Evolutionary conservation across 2,329 filamentous ascomycete species (phyloP).

Genomic region (Venturia carpophila): DNA sequence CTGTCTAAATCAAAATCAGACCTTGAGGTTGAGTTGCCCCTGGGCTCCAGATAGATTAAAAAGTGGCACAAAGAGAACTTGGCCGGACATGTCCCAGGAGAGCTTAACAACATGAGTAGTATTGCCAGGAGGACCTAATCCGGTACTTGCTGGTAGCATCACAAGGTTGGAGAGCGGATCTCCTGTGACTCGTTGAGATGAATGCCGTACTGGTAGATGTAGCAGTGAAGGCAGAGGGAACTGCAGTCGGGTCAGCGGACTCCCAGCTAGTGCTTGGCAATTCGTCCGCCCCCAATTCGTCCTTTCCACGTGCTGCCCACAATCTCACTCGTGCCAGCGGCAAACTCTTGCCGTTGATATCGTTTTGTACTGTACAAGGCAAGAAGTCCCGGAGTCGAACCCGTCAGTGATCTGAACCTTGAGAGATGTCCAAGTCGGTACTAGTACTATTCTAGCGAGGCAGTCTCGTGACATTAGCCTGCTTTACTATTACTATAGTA

Average conservation of each 20-base stretch:
- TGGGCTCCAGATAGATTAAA: slow-evolving; percentile 1
- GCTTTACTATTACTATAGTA: too few species aligned
- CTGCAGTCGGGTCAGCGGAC: background rate
- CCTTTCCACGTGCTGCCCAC: background rate
- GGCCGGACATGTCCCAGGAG: background rate
- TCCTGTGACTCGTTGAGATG: background rate
- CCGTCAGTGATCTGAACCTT: too few species aligned
- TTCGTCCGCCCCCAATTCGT: background rate
- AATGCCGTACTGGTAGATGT: background rate
- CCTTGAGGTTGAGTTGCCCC: background rate
- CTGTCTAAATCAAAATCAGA: slow-evolving; percentile 1
- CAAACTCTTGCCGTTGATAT: too few species aligned
- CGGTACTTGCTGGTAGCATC: background rate
- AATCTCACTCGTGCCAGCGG: background rate
- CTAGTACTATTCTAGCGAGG: too few species aligned
- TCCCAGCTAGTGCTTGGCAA: too few species aligned
- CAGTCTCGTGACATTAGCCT: too few species aligned
- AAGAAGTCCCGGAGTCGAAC: too few species aligned
- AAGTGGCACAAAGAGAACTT: background rate
- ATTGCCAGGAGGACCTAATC: background rate
- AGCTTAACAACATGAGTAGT: background rate
- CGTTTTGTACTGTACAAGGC: too few species aligned
- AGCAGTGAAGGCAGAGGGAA: background rate
- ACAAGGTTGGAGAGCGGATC: background rate
- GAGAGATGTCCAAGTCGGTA: too few species aligned